Percentiles rank a stretch among this genome's conserved stretches.
Conservation (phyloP, 164 flowering plant species). For the Akebia trifoliata region DNA sequence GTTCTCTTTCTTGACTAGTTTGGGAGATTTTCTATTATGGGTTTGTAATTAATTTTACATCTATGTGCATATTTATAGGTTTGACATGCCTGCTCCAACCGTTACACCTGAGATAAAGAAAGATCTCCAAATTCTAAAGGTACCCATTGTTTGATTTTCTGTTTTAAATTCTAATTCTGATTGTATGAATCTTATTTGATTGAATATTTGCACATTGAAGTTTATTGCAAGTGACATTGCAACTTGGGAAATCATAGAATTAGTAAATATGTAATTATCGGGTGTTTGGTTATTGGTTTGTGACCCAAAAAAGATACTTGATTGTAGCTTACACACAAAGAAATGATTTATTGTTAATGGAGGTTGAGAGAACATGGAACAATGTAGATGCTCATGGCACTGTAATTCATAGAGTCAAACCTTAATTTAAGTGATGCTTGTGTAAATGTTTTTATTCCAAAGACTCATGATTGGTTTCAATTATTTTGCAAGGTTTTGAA, state of each 20-base stretch:
- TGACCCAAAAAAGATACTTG: background rate
- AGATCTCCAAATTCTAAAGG: slow-evolving; percentile 84
- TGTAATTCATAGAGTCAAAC: no score
- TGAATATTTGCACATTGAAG: background rate
- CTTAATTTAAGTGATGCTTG: no score
- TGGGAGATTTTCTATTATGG: background rate
- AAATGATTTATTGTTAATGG: no score
- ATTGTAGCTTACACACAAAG: background rate
- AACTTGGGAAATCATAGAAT: background rate
- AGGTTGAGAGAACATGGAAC: no score
- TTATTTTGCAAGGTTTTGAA: no score
- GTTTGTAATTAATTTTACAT: background rate
- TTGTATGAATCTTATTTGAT: background rate
- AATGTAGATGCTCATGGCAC: no score
- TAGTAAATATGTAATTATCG: background rate
- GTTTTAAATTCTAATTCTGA: background rate
- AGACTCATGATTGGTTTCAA: no score
- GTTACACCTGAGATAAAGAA: slow-evolving; percentile 79
- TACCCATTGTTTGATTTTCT: slow-evolving; percentile 10
- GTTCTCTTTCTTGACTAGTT: background rate
- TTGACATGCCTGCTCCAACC: slow-evolving; percentile 88
- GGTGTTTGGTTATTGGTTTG: background rate
- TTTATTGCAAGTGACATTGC: background rate
- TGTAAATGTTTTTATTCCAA: no score
- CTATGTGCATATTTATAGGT: slow-evolving; percentile 36